A percentile compares a stretch with the other conserved stretches of the same genome.
Conservation (phyloP, 139 green algal genomes). For the Micractinium conductrix region DNA sequence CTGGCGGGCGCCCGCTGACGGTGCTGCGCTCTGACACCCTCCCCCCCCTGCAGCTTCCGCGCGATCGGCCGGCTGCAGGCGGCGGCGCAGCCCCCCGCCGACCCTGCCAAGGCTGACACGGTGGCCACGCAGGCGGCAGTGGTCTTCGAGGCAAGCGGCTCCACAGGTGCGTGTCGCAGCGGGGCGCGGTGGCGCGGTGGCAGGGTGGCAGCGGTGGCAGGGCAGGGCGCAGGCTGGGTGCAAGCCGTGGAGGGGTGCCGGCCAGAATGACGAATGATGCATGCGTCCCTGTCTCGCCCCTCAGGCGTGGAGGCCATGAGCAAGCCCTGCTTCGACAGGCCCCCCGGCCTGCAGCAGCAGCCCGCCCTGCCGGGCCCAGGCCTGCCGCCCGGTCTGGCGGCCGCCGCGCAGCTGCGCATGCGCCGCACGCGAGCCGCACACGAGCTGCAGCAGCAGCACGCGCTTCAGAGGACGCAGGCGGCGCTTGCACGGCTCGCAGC, state of each 20-base stretch:
- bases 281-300: not conserved
- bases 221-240: no score
- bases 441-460: not conserved
- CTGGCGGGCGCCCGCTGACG: no score
- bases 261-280: not conserved
- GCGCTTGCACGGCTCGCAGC: no score
- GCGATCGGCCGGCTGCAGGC: not conserved
- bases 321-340: constrained; percentile 27
- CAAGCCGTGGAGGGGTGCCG: no score
- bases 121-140: constrained; percentile 34
- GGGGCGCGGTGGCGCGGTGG: no score
- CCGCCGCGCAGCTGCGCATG: no score
- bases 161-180: not conserved
- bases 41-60: not conserved
- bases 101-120: not conserved
- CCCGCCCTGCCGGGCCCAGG: no score
- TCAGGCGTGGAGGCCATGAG: constrained; percentile 33
- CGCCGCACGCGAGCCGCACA: not conserved
- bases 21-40: no score
- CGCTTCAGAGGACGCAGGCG: not conserved
- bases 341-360: not conserved
- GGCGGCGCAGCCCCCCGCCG: not conserved
- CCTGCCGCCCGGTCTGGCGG: not conserved
- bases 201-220: no score
- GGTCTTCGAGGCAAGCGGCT: constrained; percentile 26